Percentiles rank a stretch among this genome's conserved stretches.
These are phyloP conservation scores for Carpinus fangiana DNA, from an alignment of 306 rosid genomes.

Conservation along the genomic window DNA sequence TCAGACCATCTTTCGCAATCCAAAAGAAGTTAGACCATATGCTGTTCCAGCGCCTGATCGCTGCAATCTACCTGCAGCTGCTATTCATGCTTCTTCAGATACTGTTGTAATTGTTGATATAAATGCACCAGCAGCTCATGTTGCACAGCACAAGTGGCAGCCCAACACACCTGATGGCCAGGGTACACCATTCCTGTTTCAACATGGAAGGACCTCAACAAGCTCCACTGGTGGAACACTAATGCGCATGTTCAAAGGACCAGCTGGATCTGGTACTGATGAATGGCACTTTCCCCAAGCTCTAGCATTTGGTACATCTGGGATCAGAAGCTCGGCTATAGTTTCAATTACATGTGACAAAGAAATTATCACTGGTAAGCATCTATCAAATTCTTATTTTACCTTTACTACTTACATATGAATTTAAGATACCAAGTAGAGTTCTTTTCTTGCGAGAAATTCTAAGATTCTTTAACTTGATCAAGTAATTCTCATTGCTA, in stretches of 20 bases:
- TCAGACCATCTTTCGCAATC: slow-evolving; percentile 96
- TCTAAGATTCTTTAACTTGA: not conserved
- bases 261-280: slow-evolving; percentile 58
- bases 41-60: slow-evolving; percentile 74
- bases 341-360: slow-evolving; percentile 78
- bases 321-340: slow-evolving; percentile 84
- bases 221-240: slow-evolving; percentile 77
- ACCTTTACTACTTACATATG: not conserved
- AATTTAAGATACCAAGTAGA: slow-evolving; percentile 5
- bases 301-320: slow-evolving; percentile 77
- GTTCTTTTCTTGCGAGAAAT: not conserved
- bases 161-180: slow-evolving; percentile 98
- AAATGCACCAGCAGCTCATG: slow-evolving; percentile 88
- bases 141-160: slow-evolving; percentile 97
- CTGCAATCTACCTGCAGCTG: slow-evolving; percentile 96
- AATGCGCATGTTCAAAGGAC: slow-evolving; percentile 85
- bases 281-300: slow-evolving; percentile 90
- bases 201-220: slow-evolving; percentile 67
- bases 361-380: slow-evolving; percentile 86
- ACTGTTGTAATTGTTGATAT: slow-evolving; percentile 72
- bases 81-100: slow-evolving; percentile 85
- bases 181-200: slow-evolving; percentile 94
- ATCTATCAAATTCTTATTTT: not conserved
- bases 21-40: slow-evolving; percentile 77
- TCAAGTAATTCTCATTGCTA: not conserved